Evolutionary conservation across 2,329 filamentous ascomycete genomes (phyloP).

Genomic region (Mollisia scopiformis): DNA sequence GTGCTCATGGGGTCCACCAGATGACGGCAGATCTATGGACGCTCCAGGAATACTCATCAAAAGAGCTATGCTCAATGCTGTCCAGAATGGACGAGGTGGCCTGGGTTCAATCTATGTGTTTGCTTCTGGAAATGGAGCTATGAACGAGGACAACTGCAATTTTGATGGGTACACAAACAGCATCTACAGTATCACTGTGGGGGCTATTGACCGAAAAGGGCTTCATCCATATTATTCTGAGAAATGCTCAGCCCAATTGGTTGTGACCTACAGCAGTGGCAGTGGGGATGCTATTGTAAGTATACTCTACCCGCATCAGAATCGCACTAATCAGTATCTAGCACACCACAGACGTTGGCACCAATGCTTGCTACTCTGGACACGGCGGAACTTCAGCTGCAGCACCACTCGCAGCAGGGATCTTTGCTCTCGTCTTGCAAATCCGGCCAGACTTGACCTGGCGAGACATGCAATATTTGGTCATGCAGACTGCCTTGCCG

Average conservation of each 20-base stretch:
- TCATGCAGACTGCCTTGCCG: conserved; percentile 80
- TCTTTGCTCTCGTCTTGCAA: conserved; percentile 86
- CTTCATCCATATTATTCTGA: conserved; percentile 96
- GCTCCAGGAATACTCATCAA: conserved; percentile 86
- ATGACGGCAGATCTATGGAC: conserved; percentile 94
- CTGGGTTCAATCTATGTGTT: conserved; percentile 95
- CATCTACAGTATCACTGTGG: conserved; percentile 97
- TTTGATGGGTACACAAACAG: conserved; percentile 99
- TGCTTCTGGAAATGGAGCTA: conserved; percentile 91
- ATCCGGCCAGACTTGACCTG: conserved; percentile 86
- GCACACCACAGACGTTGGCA: conserved; percentile 94
- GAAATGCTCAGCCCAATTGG: conserved; percentile 90
- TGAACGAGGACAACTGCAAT: conserved; percentile 92
- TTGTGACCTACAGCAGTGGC: conserved; percentile 96
- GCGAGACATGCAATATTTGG: conserved; percentile 93
- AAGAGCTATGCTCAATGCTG: conserved; percentile 86
- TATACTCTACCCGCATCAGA: conserved; percentile 12
- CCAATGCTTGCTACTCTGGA: conserved; percentile 74
- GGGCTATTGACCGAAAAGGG: conserved; percentile 85
- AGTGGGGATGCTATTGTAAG: conserved; percentile 78
- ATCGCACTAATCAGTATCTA: conserved; percentile 35
- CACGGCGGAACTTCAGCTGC: conserved; percentile 97
- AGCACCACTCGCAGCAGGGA: conserved; percentile 88
- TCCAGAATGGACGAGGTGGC: conserved; percentile 83
- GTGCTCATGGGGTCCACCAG: conserved; percentile 96